phyloP scores from a whole-genome alignment of 2,329 filamentous ascomycete genomes.

The Pseudomassariella vexata region DNA sequence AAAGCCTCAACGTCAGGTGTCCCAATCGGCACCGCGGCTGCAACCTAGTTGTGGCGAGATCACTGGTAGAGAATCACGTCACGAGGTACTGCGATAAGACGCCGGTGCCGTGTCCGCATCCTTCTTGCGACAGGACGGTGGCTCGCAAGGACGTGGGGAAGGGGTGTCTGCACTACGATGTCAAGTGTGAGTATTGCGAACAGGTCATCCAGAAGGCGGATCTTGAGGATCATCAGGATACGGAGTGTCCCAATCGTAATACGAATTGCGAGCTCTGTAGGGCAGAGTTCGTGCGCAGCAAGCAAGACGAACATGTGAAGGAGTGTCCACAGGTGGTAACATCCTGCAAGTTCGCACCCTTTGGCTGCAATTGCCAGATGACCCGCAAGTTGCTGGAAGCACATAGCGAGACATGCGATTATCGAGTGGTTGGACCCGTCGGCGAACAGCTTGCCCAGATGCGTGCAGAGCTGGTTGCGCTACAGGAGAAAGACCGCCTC shows the following conservation, averaged over 20 bases:
- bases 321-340: conserved; percentile 36
- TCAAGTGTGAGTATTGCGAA: conserved; percentile 50
- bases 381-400: conserved; percentile 33
- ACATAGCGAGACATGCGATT: conserved; percentile 45
- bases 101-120: conserved; percentile 49
- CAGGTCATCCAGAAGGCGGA: conserved; percentile 40
- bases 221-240: conserved; percentile 37
- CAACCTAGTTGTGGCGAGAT: conserved; percentile 41
- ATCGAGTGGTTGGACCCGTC: conserved; percentile 46
- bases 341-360: conserved; percentile 40
- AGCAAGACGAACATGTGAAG: conserved; percentile 41
- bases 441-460: conserved; percentile 41
- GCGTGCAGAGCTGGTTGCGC: conserved; percentile 39
- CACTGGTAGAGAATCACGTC: conserved; percentile 50
- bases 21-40: conserved; percentile 49
- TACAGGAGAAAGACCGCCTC: conserved; percentile 31
- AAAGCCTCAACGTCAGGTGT: conserved; percentile 53
- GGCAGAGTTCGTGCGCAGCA: conserved; percentile 35
- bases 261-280: conserved; percentile 45
- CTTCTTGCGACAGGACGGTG: conserved; percentile 45
- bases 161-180: conserved; percentile 48
- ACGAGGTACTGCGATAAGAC: conserved; percentile 51
- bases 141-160: conserved; percentile 43
- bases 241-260: conserved; percentile 39
- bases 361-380: conserved; percentile 39